Evolutionary conservation across 2,329 filamentous ascomycete species (phyloP).

Genomic region (Aspergillus phoenicis): DNA sequence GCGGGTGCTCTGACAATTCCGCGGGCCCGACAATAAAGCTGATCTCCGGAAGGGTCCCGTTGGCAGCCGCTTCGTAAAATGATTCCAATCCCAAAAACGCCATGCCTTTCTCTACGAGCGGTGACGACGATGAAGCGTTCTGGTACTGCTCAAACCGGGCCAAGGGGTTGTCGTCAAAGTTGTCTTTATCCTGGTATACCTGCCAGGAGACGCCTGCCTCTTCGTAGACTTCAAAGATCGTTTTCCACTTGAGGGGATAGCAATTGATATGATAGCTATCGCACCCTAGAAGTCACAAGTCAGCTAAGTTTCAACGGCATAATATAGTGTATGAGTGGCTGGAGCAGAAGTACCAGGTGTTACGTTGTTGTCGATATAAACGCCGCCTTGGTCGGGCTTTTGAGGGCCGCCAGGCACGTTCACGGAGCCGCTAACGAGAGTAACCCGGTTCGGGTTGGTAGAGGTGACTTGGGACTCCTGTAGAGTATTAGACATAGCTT

Average conservation of each 20-base stretch:
- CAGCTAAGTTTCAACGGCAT: too few relatives aligned
- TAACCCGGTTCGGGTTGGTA: slow-evolving; percentile 57
- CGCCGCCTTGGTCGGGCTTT: slow-evolving; percentile 46
- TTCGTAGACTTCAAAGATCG: slow-evolving; percentile 53
- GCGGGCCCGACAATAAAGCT: slow-evolving; percentile 55
- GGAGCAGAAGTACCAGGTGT: slow-evolving; percentile 42
- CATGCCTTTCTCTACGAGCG: slow-evolving; percentile 51
- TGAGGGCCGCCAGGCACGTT: slow-evolving; percentile 55
- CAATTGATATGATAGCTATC: slow-evolving; percentile 51
- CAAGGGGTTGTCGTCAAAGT: slow-evolving; percentile 58
- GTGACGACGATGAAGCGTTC: slow-evolving; percentile 44
- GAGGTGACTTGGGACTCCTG: slow-evolving; percentile 56
- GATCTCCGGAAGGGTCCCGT: slow-evolving; percentile 55
- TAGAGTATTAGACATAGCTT: neutral
- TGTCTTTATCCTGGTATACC: slow-evolving; percentile 54
- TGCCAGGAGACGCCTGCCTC: slow-evolving; percentile 55
- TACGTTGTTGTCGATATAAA: slow-evolving; percentile 56
- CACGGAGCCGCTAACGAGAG: slow-evolving; percentile 55
- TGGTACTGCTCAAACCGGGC: slow-evolving; percentile 59
- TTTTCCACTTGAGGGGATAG: slow-evolving; percentile 59
- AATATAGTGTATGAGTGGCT: neutral
- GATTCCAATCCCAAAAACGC: slow-evolving; percentile 51
- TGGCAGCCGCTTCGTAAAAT: slow-evolving; percentile 55
- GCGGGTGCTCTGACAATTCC: slow-evolving; percentile 58
- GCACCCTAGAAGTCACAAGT: slow-evolving; percentile 38